Evolutionary conservation across 352 stramenopile species (phyloP).

Genomic region (Aphanomyces stellatus): DNA sequence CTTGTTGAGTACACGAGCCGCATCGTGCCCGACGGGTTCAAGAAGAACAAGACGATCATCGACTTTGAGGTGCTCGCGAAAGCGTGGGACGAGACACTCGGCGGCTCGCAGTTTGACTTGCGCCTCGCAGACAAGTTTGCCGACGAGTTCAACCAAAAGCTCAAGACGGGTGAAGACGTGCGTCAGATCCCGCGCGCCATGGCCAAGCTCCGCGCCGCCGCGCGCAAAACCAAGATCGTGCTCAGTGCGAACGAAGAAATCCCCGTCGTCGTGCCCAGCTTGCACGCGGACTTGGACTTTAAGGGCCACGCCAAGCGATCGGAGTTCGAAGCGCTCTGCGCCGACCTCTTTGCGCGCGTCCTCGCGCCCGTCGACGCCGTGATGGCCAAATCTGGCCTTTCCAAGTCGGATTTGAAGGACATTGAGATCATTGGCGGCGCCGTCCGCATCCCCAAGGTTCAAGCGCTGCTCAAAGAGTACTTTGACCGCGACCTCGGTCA

Average conservation of each 20-base stretch:
- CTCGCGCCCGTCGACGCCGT: conserved; percentile 79
- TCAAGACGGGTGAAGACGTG: conserved; percentile 80
- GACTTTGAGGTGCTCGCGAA: conserved; percentile 89
- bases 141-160: conserved; percentile 89
- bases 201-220: conserved; percentile 92
- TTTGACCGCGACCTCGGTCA: conserved; percentile 88
- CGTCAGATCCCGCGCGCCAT: conserved; percentile 82
- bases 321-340: conserved; percentile 88
- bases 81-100: conserved; percentile 90
- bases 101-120: conserved; percentile 89
- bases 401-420: conserved; percentile 85
- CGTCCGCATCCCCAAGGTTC: conserved; percentile 93
- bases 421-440: conserved; percentile 96
- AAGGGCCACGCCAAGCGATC: conserved; percentile 82
- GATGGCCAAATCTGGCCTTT: conserved; percentile 85
- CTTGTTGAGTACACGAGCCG: conserved; percentile 85
- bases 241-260: conserved; percentile 96
- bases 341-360: conserved; percentile 82
- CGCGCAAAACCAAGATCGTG: conserved; percentile 97
- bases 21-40: conserved; percentile 73
- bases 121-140: conserved; percentile 91
- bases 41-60: conserved; percentile 89
- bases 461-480: conserved; percentile 77
- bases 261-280: conserved; percentile 89
- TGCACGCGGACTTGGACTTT: conserved; percentile 94